Evolutionary conservation across 768 basidiomycete genomes (phyloP).

Genomic region (Leccinum disarticulatum): DNA sequence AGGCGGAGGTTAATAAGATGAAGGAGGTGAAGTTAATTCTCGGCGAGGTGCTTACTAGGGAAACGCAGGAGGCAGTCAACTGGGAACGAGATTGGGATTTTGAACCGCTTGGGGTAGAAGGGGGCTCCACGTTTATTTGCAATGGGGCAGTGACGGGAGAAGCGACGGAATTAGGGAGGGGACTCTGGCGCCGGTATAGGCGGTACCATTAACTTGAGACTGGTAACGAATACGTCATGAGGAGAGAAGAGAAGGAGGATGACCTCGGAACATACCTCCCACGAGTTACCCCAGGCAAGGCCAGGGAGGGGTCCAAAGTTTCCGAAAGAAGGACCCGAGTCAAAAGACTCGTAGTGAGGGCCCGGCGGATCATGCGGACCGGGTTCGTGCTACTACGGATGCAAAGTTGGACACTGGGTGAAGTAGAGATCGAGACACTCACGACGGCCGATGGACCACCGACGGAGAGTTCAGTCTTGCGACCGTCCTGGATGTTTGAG

Average conservation of each 20-base stretch:
- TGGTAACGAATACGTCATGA: conserved; percentile 12
- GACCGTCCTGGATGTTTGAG: conserved; percentile 64
- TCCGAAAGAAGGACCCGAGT: conserved; percentile 73
- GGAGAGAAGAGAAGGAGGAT: conserved; percentile 2
- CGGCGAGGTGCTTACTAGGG: conserved; percentile 25
- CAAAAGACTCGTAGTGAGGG: conserved; percentile 72
- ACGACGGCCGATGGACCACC: conserved; percentile 26
- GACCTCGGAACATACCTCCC: conserved; percentile 27
- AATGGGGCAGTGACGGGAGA: conserved; percentile 50
- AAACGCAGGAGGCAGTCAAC: conserved; percentile 20
- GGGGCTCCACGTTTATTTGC: conserved; percentile 48
- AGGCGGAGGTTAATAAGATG: conserved; percentile 31
- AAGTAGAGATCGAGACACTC: conserved; percentile 16
- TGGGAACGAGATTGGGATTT: conserved; percentile 38
- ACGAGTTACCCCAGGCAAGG: conserved; percentile 27
- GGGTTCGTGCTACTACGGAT: conserved; percentile 50
- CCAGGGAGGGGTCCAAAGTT: conserved; percentile 67
- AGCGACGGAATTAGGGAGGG: conserved; percentile 51
- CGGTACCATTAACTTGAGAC: conserved; percentile 30
- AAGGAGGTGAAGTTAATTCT: conserved; percentile 31
- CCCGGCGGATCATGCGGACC: conserved; percentile 71
- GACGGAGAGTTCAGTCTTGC: conserved; percentile 59
- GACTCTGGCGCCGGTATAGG: conserved; percentile 43
- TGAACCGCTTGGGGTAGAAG: conserved; percentile 37
- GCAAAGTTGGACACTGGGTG: conserved; percentile 7